These are phyloP conservation scores for Rubus idaeus DNA, from an alignment of 306 rosid species.

Conservation along the genomic window DNA sequence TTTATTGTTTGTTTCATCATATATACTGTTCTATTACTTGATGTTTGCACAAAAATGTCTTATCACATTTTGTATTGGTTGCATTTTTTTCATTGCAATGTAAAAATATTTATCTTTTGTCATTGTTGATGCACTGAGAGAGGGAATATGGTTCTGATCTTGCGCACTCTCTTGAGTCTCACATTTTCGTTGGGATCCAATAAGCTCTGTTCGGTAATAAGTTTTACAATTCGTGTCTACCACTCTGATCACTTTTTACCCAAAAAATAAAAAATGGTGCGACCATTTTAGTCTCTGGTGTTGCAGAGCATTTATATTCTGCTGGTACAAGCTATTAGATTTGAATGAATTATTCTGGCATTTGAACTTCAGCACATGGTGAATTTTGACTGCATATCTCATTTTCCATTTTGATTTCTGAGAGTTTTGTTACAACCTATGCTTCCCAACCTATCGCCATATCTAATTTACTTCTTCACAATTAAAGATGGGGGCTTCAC, in stretches of 20 bases:
- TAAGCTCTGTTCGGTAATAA: not conserved
- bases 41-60: not conserved
- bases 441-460: not conserved
- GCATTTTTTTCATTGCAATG: not conserved
- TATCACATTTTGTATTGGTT: not conserved
- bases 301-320: not conserved
- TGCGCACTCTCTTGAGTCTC: not conserved
- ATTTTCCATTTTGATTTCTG: constrained; percentile 1
- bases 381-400: not conserved
- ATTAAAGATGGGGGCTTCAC: not conserved
- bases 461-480: not conserved
- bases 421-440: not conserved
- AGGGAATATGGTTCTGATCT: not conserved
- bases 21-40: not conserved
- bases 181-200: not conserved
- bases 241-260: not conserved
- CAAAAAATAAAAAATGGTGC: not conserved
- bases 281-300: not conserved
- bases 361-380: not conserved
- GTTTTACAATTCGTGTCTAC: not conserved
- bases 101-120: not conserved
- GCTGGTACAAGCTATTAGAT: not conserved
- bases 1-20: constrained; percentile 1
- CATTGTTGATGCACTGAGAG: not conserved
- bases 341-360: not conserved